phyloP scores from a whole-genome alignment of 768 basidiomycete genomes.

The Rhizopogon vesiculosus region DNA sequence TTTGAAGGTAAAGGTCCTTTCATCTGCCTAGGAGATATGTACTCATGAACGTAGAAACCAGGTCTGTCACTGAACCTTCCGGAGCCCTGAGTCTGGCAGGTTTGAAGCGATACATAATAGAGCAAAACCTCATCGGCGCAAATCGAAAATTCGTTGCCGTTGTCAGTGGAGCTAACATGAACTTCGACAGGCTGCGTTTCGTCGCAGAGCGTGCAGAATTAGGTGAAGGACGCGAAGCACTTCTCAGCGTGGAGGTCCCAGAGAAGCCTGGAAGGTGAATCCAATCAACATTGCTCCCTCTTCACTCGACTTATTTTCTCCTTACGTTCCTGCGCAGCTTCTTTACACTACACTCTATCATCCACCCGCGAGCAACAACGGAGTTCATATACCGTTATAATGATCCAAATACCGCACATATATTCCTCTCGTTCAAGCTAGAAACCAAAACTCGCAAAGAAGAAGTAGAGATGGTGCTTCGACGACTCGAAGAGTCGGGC shows the following conservation, averaged over 20 bases:
- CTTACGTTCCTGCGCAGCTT: constrained; percentile 50
- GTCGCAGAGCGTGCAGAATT: constrained; percentile 98
- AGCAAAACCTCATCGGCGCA: constrained; percentile 78
- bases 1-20: constrained; percentile 72
- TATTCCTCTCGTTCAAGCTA: constrained; percentile 89
- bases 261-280: constrained; percentile 86
- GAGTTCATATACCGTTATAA: constrained; percentile 95
- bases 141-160: constrained; percentile 88
- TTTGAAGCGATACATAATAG: constrained; percentile 79
- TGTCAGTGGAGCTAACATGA: constrained; percentile 98
- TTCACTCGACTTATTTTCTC: neutral
- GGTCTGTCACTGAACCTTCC: constrained; percentile 94
- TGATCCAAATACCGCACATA: constrained; percentile 67
- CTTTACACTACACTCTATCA: constrained; percentile 76
- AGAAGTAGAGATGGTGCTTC: constrained; percentile 64
- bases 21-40: neutral
- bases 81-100: constrained; percentile 92
- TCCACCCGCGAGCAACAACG: constrained; percentile 89
- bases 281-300: neutral
- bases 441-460: constrained; percentile 45
- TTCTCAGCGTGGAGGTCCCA: constrained; percentile 92
- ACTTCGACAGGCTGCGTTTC: constrained; percentile 93
- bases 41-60: constrained; percentile 59
- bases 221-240: constrained; percentile 91
- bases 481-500: constrained; percentile 54